phyloP scores from a whole-genome alignment of 2,329 filamentous ascomycete genomes.

The Xylaria sp. region DNA sequence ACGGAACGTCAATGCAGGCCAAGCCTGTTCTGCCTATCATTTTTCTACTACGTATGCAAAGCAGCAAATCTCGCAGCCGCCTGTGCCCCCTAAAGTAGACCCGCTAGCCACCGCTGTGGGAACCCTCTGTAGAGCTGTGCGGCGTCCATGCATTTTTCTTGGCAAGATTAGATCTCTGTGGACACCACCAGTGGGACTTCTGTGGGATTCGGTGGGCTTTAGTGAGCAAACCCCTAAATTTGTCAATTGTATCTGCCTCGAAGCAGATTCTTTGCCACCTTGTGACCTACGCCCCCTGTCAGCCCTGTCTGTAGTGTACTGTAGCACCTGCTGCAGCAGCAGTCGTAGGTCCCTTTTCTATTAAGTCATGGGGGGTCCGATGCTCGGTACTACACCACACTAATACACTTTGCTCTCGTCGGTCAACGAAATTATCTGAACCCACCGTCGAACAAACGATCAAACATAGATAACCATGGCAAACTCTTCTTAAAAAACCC shows the following conservation, averaged over 20 bases:
- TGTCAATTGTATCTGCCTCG: conserved; percentile 27
- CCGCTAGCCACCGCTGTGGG: conserved; percentile 24
- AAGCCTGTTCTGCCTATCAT: conserved; percentile 22
- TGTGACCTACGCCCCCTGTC: conserved; percentile 34
- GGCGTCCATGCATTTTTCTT: conserved; percentile 9
- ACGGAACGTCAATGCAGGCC: conserved; percentile 20
- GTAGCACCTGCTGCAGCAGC: background rate
- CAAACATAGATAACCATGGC: conserved; percentile 22
- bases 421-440: conserved; percentile 14
- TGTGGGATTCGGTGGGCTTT: conserved; percentile 1
- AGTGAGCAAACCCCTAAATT: conserved; percentile 37
- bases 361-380: conserved; percentile 20
- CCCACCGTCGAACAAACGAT: conserved; percentile 4
- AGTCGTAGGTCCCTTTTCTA: background rate
- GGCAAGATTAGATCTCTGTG: conserved; percentile 27
- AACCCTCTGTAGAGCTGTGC: conserved; percentile 11
- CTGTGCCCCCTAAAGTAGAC: background rate
- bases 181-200: background rate
- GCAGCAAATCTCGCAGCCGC: conserved; percentile 36
- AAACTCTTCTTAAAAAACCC: conserved; percentile 8
- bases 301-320: conserved; percentile 29
- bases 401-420: background rate
- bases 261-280: conserved; percentile 35
- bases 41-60: conserved; percentile 28
- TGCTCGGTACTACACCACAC: conserved; percentile 13